These are phyloP conservation scores for Psilocybe sp. DNA, from an alignment of 768 basidiomycete species.

Conservation along the genomic window DNA sequence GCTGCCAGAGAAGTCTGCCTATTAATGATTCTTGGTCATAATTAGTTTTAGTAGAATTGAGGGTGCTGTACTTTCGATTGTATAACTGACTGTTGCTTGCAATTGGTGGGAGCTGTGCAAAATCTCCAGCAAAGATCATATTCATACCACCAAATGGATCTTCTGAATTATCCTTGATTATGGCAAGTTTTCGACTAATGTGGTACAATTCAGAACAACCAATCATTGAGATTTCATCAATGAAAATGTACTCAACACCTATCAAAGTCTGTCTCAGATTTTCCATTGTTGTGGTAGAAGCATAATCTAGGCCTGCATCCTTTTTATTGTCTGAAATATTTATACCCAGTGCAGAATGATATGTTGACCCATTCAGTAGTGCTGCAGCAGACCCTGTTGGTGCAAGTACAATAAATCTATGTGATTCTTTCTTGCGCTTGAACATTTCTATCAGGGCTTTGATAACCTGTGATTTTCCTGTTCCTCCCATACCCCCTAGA, in stretches of 20 bases:
- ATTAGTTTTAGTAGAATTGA: background rate
- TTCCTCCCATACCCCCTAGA: conserved; percentile 33
- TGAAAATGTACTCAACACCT: conserved; percentile 34
- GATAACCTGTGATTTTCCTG: conserved; percentile 31
- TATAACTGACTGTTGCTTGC: conserved; percentile 8
- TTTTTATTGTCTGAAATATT: background rate
- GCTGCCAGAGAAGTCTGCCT: conserved; percentile 29
- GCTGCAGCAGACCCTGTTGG: conserved; percentile 25
- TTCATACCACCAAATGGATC: conserved; percentile 32
- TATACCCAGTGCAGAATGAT: conserved; percentile 18
- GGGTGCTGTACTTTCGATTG: background rate
- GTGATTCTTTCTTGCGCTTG: conserved; percentile 2
- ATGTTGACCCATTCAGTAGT: conserved; percentile 20
- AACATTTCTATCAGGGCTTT: conserved; percentile 23
- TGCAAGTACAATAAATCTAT: conserved; percentile 17
- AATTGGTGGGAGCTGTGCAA: conserved; percentile 41
- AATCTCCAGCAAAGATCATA: conserved; percentile 41
- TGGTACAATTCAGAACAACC: conserved; percentile 24
- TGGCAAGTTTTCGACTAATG: conserved; percentile 20
- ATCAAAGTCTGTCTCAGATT: no score
- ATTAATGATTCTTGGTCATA: conserved; percentile 17
- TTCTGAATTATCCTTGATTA: conserved; percentile 11
- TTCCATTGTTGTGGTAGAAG: no score
- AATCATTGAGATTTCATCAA: conserved; percentile 44
- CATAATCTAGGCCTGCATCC: background rate